Conservation (phyloP, 2,329 filamentous ascomycete genomes). For the Arthroderma uncinatum region DNA sequence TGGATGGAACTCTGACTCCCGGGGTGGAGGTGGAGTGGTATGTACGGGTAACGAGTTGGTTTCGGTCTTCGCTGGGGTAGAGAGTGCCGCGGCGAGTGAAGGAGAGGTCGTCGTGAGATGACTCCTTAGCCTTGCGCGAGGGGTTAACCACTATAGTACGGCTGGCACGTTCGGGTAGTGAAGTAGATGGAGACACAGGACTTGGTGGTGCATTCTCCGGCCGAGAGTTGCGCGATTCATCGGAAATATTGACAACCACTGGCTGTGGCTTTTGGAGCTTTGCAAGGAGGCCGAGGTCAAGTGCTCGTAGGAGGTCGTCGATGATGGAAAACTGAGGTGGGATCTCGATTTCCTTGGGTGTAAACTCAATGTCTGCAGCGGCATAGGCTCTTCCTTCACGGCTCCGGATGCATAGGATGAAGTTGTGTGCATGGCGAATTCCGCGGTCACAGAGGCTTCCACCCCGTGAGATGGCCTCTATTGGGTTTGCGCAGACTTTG, state of each 20-base stretch:
- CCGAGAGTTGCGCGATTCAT: not conserved
- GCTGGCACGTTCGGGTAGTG: not conserved
- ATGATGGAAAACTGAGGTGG: constrained; percentile 28
- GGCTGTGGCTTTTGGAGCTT: constrained; percentile 7
- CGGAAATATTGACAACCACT: constrained; percentile 8
- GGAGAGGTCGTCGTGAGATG: not conserved
- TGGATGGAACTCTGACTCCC: not conserved
- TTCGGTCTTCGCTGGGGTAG: not conserved
- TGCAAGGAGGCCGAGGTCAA: constrained; percentile 30
- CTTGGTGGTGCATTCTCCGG: not conserved
- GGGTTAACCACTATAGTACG: not conserved
- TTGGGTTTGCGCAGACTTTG: constrained; percentile 23
- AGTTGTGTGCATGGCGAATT: constrained; percentile 23
- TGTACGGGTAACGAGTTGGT: not conserved
- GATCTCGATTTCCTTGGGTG: constrained; percentile 33
- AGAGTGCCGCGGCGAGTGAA: not conserved
- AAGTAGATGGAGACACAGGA: not conserved
- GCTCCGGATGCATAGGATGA: constrained; percentile 28
- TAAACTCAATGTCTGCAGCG: constrained; percentile 30
- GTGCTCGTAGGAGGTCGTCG: constrained; percentile 31
- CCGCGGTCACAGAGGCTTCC: constrained; percentile 26
- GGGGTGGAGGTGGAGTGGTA: not conserved
- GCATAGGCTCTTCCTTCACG: constrained; percentile 32
- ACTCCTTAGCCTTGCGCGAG: not conserved
- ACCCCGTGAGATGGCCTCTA: constrained; percentile 20